Conservation (phyloP, 176 grass and related monocot species). For the Thinopyrum elongatum region DNA sequence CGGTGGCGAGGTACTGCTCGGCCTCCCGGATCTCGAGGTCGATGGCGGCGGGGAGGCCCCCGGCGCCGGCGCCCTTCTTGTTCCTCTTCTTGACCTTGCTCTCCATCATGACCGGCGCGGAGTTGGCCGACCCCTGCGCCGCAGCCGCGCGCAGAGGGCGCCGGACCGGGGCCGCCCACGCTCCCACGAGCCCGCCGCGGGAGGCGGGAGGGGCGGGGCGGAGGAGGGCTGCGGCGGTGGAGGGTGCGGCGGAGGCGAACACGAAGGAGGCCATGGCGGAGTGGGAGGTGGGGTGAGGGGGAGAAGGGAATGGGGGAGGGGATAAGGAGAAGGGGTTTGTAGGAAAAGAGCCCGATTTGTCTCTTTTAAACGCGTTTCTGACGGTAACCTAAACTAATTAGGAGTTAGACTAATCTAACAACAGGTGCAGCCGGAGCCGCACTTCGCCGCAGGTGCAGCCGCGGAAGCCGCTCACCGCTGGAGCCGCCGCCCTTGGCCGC, state of each 20-base stretch:
- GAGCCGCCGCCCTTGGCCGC: too few relatives aligned
- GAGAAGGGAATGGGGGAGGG: background rate
- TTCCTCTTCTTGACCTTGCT: slow-evolving; percentile 46
- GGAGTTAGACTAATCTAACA: too few relatives aligned
- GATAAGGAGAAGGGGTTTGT: slow-evolving; percentile 33
- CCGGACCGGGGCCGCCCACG: background rate
- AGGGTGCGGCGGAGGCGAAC: background rate
- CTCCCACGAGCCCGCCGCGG: background rate
- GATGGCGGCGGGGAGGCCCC: slow-evolving; percentile 48
- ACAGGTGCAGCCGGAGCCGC: too few relatives aligned
- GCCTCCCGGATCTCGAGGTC: slow-evolving; percentile 78
- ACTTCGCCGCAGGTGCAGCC: too few relatives aligned
- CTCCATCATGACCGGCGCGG: slow-evolving; percentile 23
- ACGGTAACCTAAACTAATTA: too few relatives aligned
- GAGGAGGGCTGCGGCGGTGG: background rate
- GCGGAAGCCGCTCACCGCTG: too few relatives aligned
- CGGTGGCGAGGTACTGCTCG: slow-evolving; percentile 61
- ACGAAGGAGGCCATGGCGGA: slow-evolving; percentile 40
- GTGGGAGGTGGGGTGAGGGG: background rate
- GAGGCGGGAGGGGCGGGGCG: background rate
- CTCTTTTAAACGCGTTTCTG: too few relatives aligned
- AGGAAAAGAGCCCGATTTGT: too few relatives aligned
- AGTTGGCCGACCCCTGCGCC: slow-evolving; percentile 21
- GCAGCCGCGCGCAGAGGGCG: slow-evolving; percentile 15
- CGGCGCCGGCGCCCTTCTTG: slow-evolving; percentile 50